Evolutionary conservation across 2,329 filamentous ascomycete genomes (phyloP), one percentile per base, ranked within the genome.

Genomic region (Phaeosphaeriaceae sp.): DNA sequence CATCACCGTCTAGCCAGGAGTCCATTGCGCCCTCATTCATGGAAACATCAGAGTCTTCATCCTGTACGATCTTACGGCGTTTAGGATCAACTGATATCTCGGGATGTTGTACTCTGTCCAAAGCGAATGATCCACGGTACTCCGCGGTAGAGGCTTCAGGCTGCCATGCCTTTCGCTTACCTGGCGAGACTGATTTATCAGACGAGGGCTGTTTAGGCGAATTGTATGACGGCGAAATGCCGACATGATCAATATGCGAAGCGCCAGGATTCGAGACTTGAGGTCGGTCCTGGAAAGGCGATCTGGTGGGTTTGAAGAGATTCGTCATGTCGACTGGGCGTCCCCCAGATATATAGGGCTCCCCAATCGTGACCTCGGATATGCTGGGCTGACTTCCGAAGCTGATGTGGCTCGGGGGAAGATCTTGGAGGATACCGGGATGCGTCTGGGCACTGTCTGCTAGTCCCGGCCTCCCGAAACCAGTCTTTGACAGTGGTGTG

Each of bases 81-180:
- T 68, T 67, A 19, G 44, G 24, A 21, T 49, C 53, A 1, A 61
- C 19, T 47, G 64, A 61, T 4, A 54, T 22, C 24, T 53, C 52
- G 20, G 44, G n/a, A 24, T 60, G 45, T 24, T 65, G 49, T 19
- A 61, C 44, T 21, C 48, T 46, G 19, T 62, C 62, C 7, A 65
- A 48, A 10, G 59, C 57, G 20, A 62, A 56, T 13, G 44, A 36
- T 10, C 42, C 42, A 13, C 20, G 3, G 17, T 21, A 6, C 19
- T 52, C 10, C 25, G 50, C 50, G 19, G 53, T 15, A 10, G 2
- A 24, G 7, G 15, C 40, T 9, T 24, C n/a, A 2, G 19, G 11
- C 13, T 25, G 20, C 41, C 25, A 36, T 49, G 51, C 53, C 53
- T 40, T 50, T 31, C 51, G 61, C 53, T 56, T 63, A 58, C 17